A percentile compares a stretch with the other conserved stretches of the same genome.
Evolutionary conservation across 495 filamentous ascomycete species (phyloP).

Genomic region (Aspergillus saccharolyticus): DNA sequence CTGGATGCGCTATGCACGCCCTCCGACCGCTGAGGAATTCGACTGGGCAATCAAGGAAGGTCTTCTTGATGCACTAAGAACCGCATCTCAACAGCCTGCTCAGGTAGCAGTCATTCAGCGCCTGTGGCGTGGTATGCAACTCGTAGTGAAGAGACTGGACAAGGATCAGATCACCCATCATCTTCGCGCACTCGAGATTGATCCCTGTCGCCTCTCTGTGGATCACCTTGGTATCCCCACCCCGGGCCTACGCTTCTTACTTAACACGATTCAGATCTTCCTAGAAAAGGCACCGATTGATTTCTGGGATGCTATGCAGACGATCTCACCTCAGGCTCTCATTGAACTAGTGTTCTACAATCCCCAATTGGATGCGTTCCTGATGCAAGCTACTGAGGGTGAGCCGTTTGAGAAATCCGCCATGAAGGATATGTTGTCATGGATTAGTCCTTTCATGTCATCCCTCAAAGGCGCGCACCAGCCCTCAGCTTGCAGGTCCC

Average conservation of each 20-base stretch:
- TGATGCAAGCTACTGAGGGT: conserved; percentile 51
- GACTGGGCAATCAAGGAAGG: conserved; percentile 74
- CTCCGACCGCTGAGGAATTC: conserved; percentile 63
- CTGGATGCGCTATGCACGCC: conserved; percentile 56
- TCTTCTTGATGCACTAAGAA: conserved; percentile 41
- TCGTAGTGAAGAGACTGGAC: conserved; percentile 65
- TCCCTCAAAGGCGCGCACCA: conserved; percentile 69
- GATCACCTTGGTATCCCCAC: conserved; percentile 65
- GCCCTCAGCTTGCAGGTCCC: conserved; percentile 63
- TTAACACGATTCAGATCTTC: conserved; percentile 61
- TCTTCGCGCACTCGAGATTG: conserved; percentile 71
- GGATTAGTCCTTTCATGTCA: conserved; percentile 68
- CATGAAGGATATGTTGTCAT: conserved; percentile 59
- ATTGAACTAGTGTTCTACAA: conserved; percentile 73
- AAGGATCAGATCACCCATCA: conserved; percentile 72
- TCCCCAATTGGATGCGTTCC: conserved; percentile 56
- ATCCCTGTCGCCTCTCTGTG: conserved; percentile 69
- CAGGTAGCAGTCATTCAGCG: conserved; percentile 51
- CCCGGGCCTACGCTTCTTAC: conserved; percentile 53
- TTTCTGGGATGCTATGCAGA: conserved; percentile 82
- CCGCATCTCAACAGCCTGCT: conserved; percentile 41
- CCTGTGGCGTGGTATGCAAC: conserved; percentile 70
- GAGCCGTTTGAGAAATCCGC: conserved; percentile 51
- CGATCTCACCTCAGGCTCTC: conserved; percentile 66
- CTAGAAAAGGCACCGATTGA: conserved; percentile 67